phyloP scores from a whole-genome alignment of 2,329 filamentous ascomycete species.

The Aureobasidium sp. region DNA sequence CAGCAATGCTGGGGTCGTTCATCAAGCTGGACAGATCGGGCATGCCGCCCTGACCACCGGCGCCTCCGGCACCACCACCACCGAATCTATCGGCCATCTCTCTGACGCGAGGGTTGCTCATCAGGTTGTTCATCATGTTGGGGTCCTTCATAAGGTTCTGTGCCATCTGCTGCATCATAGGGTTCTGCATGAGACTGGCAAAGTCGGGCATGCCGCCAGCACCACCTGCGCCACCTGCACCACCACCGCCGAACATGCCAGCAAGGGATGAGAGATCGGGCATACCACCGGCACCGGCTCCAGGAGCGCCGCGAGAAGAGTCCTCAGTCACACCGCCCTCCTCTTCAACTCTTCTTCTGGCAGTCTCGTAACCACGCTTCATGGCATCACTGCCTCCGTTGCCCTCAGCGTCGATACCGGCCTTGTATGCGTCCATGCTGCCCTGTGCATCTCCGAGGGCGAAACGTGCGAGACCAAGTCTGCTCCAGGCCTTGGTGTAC shows the following conservation, averaged over 20 bases:
- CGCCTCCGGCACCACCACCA: conserved; percentile 34
- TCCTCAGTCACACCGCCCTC: conserved; percentile 46
- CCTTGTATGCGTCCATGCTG: conserved; percentile 87
- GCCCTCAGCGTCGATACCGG: conserved; percentile 89
- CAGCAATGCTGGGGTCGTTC: conserved; percentile 84
- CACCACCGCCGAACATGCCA: conserved; percentile 39
- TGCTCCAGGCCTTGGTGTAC: conserved; percentile 97
- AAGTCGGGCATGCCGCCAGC: conserved; percentile 84
- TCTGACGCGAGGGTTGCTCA: conserved; percentile 84
- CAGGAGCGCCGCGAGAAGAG: conserved; percentile 26
- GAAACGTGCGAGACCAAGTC: conserved; percentile 84
- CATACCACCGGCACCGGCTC: conserved; percentile 35
- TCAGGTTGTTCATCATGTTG: conserved; percentile 80
- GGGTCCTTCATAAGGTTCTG: conserved; percentile 97
- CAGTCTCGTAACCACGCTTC: conserved; percentile 95
- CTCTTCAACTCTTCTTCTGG: conserved; percentile 79
- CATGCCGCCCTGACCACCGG: conserved; percentile 59
- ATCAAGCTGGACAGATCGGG: conserved; percentile 80
- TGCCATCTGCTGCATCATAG: conserved; percentile 96
- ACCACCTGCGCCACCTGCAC: conserved; percentile 49
- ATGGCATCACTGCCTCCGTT: conserved; percentile 92
- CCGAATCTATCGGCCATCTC: conserved; percentile 81
- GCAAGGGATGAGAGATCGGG: conserved; percentile 36
- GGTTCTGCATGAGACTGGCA: conserved; percentile 84
- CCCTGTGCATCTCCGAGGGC: conserved; percentile 86